These are phyloP conservation scores for Malassezia yamatoensis DNA, from an alignment of 1,284 basidiomycete species.

Conservation along the genomic window DNA sequence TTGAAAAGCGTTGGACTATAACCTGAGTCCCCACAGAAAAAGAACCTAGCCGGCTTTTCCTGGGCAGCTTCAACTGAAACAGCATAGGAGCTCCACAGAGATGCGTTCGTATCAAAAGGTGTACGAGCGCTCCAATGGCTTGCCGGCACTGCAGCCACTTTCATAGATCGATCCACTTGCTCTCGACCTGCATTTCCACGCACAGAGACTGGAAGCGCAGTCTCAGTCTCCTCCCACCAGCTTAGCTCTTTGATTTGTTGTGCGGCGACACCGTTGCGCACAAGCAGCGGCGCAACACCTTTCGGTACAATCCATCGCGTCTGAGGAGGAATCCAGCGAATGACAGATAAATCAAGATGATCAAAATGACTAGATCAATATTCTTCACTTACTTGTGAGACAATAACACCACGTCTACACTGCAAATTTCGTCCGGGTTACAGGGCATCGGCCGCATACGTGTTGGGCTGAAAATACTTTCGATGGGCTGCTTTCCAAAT, in stretches of 20 bases:
- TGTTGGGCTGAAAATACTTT: slow-evolving; percentile 48
- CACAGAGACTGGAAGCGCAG: background rate
- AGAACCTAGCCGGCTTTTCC: slow-evolving; percentile 15
- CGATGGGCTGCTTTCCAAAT: slow-evolving; percentile 50
- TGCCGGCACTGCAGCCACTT: slow-evolving; percentile 28
- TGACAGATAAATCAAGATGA: slow-evolving; percentile 33
- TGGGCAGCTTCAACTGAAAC: slow-evolving; percentile 12
- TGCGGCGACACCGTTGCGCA: slow-evolving; percentile 23
- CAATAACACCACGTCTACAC: slow-evolving; percentile 50
- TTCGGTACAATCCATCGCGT: slow-evolving; percentile 39
- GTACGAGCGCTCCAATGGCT: slow-evolving; percentile 52
- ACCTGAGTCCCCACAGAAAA: slow-evolving; percentile 50
- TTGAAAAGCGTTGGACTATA: slow-evolving; percentile 50
- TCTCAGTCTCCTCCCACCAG: slow-evolving; percentile 40
- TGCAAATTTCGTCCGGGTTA: slow-evolving; percentile 45
- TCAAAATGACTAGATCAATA: slow-evolving; percentile 25
- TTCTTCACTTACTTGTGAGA: slow-evolving; percentile 49
- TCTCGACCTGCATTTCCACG: background rate
- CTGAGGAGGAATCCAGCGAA: slow-evolving; percentile 24
- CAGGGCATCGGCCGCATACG: slow-evolving; percentile 50
- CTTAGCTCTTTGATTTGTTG: slow-evolving; percentile 34
- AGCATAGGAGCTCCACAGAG: slow-evolving; percentile 48
- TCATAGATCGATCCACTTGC: slow-evolving; percentile 9
- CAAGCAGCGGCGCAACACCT: slow-evolving; percentile 31
- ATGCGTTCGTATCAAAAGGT: slow-evolving; percentile 51